Evolutionary conservation across 2,329 filamentous ascomycete genomes (phyloP).

Genomic region (Pyrenochaeta sp.): DNA sequence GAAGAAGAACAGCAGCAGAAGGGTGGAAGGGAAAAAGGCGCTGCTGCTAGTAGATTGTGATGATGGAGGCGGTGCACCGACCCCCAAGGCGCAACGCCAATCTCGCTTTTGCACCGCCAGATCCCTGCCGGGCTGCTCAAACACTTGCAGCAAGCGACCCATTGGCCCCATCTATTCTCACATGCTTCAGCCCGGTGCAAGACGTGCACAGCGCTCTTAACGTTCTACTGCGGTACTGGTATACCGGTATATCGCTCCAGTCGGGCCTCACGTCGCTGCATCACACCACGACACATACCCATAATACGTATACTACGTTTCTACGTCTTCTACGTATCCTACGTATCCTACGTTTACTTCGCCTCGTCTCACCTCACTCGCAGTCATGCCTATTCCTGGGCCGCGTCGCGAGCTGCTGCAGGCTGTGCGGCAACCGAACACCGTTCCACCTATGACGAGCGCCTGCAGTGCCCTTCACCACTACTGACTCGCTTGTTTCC

Average conservation of each 20-base stretch:
- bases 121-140: too few species aligned
- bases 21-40: constrained; percentile 12
- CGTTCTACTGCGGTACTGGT: too few species aligned
- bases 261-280: background rate
- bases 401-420: constrained; percentile 8
- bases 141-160: too few species aligned
- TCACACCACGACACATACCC: too few species aligned
- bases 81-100: constrained; percentile 16
- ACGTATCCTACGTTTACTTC: background rate
- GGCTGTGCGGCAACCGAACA: constrained; percentile 11
- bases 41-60: constrained; percentile 14
- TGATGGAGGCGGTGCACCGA: constrained; percentile 27
- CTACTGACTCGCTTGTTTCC: constrained; percentile 12
- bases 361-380: constrained; percentile 18
- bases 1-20: constrained; percentile 24
- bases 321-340: too few species aligned
- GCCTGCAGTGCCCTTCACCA: constrained; percentile 24
- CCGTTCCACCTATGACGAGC: constrained; percentile 25
- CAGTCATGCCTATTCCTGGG: constrained; percentile 10
- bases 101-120: constrained; percentile 23
- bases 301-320: too few species aligned
- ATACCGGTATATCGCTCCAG: too few species aligned
- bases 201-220: background rate
- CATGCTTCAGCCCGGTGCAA: constrained; percentile 16
- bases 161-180: constrained; percentile 14